A percentile compares a stretch with the other conserved stretches of the same genome.
Evolutionary conservation across 441 rosid genomes (phyloP).

Genomic region (Populus tomentosa): DNA sequence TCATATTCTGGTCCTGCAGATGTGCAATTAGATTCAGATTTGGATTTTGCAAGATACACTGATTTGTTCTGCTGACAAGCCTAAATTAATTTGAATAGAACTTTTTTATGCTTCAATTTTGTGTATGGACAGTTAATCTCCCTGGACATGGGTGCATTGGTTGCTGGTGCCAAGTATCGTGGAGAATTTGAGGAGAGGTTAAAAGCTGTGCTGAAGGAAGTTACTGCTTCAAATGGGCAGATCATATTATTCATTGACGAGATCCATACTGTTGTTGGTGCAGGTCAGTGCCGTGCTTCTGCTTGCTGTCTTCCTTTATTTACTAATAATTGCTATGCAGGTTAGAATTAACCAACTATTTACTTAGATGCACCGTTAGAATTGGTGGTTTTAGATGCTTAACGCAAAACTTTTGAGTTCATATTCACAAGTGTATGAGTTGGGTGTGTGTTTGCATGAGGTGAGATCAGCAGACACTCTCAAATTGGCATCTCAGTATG

Average conservation of each 20-base stretch:
- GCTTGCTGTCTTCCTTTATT: background rate
- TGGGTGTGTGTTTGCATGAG: background rate
- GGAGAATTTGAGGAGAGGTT: constrained; percentile 70
- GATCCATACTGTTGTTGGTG: constrained; percentile 64
- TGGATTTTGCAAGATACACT: background rate
- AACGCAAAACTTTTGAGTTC: background rate
- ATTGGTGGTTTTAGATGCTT: background rate
- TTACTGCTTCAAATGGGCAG: constrained; percentile 57
- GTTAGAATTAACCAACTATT: background rate
- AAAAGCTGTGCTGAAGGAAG: constrained; percentile 68
- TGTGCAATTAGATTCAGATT: background rate
- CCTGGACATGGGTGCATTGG: constrained; percentile 55
- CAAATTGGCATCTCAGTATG: background rate
- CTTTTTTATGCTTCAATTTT: background rate
- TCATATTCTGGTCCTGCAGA: background rate
- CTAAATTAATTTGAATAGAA: background rate
- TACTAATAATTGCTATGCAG: background rate
- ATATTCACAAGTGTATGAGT: background rate
- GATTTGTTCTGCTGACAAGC: background rate
- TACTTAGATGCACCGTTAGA: background rate
- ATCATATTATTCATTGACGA: constrained; percentile 57
- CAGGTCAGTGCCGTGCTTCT: constrained; percentile 36
- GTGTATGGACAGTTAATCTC: constrained; percentile 43
- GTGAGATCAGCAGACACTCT: background rate
- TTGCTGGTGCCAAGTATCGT: constrained; percentile 61